Base-by-base conservation (phyloP, 2,329 filamentous ascomycete genomes). In the Endocalyx cinctus region DNA sequence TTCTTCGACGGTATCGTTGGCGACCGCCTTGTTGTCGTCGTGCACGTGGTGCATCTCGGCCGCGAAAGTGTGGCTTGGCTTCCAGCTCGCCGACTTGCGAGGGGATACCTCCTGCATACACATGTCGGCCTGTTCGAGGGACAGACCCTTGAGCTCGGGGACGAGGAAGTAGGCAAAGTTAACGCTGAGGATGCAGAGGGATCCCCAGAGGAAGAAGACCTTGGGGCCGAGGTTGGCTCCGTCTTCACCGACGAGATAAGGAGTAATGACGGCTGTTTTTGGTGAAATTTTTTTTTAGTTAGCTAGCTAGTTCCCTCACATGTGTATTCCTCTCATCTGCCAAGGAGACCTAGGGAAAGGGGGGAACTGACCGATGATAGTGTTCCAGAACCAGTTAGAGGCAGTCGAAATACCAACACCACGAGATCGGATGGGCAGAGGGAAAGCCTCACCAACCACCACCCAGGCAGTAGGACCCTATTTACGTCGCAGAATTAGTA, bases 361-460 rank as follows among this genome's bases (percentile, higher is more conserved):
- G 5, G n/a, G 19, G 20, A 1, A 18, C 47, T 42, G 41, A 50
- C 47, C 50, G 22, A 56, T 54, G 31, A 72, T 61, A 45, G 74
- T 82, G 59, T 81, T 84, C 79, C 79, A 84, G 41, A 84, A 70
- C 82, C 82, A 86, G 69, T 86, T 86, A 39, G 76, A 81, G 16
- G 81, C 75, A 10, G 82, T 85, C 12, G 81, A 82, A 32, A 86
- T 68, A 48, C 71, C 80, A 33, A 87, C 80, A 62, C 82, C 82
- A 48, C 79, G 77, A 17, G 82, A 77, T 41, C 83, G 79, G 57
- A 87, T 86, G 19, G 79, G 80, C 7, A 87, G 72, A 35, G 83
- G 82, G 72, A 80, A 88, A 55, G 82, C 77, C 63, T 88, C 83
- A 52, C 83, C 83, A 47, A 86, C 82, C 35, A 87, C 70, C 27